Conservation (phyloP, 495 filamentous ascomycete genomes). For the Lepraria neglecta region DNA sequence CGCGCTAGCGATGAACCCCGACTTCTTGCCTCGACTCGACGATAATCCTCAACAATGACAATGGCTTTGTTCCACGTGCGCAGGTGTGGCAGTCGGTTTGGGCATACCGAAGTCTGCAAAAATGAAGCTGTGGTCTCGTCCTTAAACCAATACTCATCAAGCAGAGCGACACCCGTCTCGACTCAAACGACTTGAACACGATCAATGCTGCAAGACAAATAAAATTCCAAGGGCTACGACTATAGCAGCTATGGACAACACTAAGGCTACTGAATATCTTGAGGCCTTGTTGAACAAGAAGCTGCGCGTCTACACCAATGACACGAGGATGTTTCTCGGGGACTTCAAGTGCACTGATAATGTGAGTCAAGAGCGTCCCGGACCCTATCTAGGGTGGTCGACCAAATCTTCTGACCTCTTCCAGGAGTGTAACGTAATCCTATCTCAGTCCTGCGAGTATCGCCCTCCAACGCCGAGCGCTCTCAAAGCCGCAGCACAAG, state of each 20-base stretch:
- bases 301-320: conserved; percentile 73
- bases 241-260: conserved; percentile 35
- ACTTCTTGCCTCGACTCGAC: too few species aligned
- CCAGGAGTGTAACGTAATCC: conserved; percentile 78
- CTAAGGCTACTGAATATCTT: conserved; percentile 40
- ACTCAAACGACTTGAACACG: neutral
- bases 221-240: neutral
- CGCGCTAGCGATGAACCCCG: too few species aligned
- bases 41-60: too few species aligned
- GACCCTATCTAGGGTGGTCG: neutral
- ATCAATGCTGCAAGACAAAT: neutral
- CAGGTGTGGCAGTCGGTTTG: too few species aligned
- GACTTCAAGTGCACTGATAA: conserved; percentile 91
- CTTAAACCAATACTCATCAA: neutral
- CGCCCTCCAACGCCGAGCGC: conserved; percentile 50
- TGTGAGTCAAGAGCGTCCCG: conserved; percentile 41
- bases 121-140: neutral
- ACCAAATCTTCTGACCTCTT: neutral
- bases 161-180: neutral
- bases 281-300: conserved; percentile 44
- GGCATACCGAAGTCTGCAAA: too few species aligned
- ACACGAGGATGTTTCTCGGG: conserved; percentile 83
- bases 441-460: conserved; percentile 81
- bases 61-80: too few species aligned
- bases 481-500: conserved; percentile 35